Conservation (phyloP, 495 filamentous ascomycete species). For the Glonium stellatum region DNA sequence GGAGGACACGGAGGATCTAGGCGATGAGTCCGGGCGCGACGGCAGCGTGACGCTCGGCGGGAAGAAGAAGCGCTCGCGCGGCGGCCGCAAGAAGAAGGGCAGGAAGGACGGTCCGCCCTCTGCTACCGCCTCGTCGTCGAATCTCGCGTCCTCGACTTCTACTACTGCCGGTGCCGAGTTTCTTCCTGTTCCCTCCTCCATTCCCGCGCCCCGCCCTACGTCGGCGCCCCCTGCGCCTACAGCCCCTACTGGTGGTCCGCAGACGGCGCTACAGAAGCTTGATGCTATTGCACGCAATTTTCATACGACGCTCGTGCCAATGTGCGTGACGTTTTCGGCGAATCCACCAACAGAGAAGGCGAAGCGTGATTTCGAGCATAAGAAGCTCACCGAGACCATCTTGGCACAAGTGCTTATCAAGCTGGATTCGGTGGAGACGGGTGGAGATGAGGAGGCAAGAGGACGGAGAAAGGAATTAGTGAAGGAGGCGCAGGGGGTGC, state of each 20-base stretch:
- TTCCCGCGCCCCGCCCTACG: conserved; percentile 41
- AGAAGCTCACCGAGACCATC: conserved; percentile 74
- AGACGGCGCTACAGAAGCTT: conserved; percentile 62
- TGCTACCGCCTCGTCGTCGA: conserved; percentile 21
- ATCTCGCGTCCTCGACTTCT: conserved; percentile 27
- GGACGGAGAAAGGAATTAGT: conserved; percentile 24
- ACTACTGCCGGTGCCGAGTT: conserved; percentile 12
- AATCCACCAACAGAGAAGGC: conserved; percentile 63
- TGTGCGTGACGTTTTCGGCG: conserved; percentile 56
- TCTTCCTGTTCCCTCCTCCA: conserved; percentile 27
- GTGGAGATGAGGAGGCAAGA: conserved; percentile 22
- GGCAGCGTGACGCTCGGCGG: neutral
- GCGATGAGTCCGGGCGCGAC: conserved; percentile 9
- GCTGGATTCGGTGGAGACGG: conserved; percentile 26
- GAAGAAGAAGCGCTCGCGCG: conserved; percentile 22
- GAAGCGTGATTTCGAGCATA: conserved; percentile 68
- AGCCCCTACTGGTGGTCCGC: conserved; percentile 37
- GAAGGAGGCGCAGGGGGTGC: conserved; percentile 26
- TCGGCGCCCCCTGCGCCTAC: conserved; percentile 17
- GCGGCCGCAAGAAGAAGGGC: conserved; percentile 24
- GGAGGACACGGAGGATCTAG: conserved; percentile 32
- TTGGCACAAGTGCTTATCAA: conserved; percentile 73
- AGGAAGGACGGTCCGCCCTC: conserved; percentile 11
- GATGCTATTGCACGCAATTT: conserved; percentile 61
- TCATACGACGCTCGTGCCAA: conserved; percentile 56